A percentile compares a stretch with the other conserved stretches of the same genome.
These are phyloP conservation scores for Gaillardinia entomophila DNA, from an alignment of 805 yeast species.

Conservation along the genomic window DNA sequence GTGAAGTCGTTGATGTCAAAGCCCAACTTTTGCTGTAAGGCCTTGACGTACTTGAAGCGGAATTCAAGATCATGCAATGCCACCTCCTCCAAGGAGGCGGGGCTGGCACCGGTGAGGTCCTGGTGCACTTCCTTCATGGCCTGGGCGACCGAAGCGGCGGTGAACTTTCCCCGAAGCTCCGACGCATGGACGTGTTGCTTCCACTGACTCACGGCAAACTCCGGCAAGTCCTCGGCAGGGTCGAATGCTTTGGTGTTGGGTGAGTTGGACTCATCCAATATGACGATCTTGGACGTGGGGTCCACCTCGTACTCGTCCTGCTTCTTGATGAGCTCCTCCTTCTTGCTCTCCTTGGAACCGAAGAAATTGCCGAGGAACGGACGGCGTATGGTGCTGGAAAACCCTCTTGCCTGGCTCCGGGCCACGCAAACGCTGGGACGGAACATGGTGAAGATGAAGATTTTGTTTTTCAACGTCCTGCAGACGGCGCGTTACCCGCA, in stretches of 20 bases:
- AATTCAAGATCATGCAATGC: slow-evolving; percentile 37
- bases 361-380: slow-evolving; percentile 28
- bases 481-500: neutral
- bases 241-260: slow-evolving; percentile 21
- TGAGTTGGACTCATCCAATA: slow-evolving; percentile 31
- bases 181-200: slow-evolving; percentile 17
- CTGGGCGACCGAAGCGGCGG: slow-evolving; percentile 15
- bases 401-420: slow-evolving; percentile 2
- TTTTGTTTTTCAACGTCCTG: neutral
- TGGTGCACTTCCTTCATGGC: slow-evolving; percentile 21
- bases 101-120: slow-evolving; percentile 12
- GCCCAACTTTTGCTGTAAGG: slow-evolving; percentile 43
- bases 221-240: slow-evolving; percentile 26
- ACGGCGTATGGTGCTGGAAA: slow-evolving; percentile 6
- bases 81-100: slow-evolving; percentile 7
- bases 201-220: slow-evolving; percentile 32
- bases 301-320: slow-evolving; percentile 33
- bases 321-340: slow-evolving; percentile 30
- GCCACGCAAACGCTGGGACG: neutral
- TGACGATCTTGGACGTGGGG: slow-evolving; percentile 25
- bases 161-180: slow-evolving; percentile 24
- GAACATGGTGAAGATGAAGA: neutral
- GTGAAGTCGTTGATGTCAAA: slow-evolving; percentile 49
- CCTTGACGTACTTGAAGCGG: slow-evolving; percentile 46
- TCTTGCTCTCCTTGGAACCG: slow-evolving; percentile 24